Conservation (phyloP, 768 basidiomycete genomes). For the Mycena leptocephala region DNA sequence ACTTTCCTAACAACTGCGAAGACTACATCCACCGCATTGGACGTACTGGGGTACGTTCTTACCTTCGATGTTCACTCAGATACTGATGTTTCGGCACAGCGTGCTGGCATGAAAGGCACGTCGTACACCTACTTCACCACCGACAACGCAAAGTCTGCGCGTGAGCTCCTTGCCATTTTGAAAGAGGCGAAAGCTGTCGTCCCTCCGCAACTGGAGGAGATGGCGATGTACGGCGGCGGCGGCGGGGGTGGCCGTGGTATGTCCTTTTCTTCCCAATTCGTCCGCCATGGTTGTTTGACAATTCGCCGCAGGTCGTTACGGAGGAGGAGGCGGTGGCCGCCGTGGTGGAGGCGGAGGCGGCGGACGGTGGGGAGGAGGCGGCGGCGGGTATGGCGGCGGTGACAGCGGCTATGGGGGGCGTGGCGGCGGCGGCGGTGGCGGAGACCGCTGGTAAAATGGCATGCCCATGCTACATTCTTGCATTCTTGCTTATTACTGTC, state of each 20-base stretch:
- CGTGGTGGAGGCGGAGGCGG: constrained; percentile 59
- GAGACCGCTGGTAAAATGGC: constrained; percentile 48
- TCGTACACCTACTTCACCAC: constrained; percentile 98
- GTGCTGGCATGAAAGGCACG: constrained; percentile 92
- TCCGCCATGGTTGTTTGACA: constrained; percentile 12
- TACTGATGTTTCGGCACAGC: constrained; percentile 61
- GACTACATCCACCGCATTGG: constrained; percentile 99
- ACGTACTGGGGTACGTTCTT: constrained; percentile 85
- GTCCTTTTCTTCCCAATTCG: constrained; percentile 38
- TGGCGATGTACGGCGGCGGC: constrained; percentile 90
- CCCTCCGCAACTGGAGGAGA: constrained; percentile 93
- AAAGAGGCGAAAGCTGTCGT: constrained; percentile 89
- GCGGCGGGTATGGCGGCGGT: constrained; percentile 61
- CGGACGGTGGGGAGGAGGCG: constrained; percentile 62
- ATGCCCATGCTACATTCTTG: no score
- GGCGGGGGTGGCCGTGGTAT: constrained; percentile 84
- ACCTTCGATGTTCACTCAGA: background rate
- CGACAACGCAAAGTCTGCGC: constrained; percentile 94
- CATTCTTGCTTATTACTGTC: constrained; percentile 3
- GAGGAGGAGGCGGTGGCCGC: constrained; percentile 66
- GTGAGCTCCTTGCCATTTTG: constrained; percentile 91
- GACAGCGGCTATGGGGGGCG: constrained; percentile 58
- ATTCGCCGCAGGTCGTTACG: constrained; percentile 71
- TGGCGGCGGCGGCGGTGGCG: constrained; percentile 44
- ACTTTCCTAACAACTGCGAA: constrained; percentile 98